phyloP scores from a whole-genome alignment of 2,329 filamentous ascomycete genomes.

The Alternaria conjuncta region DNA sequence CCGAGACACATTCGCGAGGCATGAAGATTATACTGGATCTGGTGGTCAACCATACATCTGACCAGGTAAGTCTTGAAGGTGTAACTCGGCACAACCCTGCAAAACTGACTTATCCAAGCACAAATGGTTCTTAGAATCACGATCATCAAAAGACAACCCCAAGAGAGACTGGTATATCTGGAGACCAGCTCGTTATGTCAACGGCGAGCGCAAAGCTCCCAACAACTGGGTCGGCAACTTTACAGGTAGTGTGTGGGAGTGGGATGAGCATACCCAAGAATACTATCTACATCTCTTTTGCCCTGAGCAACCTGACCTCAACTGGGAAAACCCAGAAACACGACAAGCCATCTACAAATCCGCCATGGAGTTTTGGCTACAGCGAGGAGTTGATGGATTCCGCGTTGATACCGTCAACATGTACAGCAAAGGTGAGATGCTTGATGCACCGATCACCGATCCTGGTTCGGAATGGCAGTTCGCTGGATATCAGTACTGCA shows the following conservation, averaged over 20 bases:
- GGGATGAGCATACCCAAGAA: conserved; percentile 71
- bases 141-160: conserved; percentile 55
- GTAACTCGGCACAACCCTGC: background rate
- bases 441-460: conserved; percentile 43
- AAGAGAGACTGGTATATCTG: conserved; percentile 66
- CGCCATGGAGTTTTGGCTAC: conserved; percentile 80
- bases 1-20: conserved; percentile 43
- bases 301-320: conserved; percentile 80
- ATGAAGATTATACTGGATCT: conserved; percentile 51
- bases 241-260: conserved; percentile 70
- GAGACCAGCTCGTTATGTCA: conserved; percentile 53
- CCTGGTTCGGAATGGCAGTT: conserved; percentile 41
- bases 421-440: conserved; percentile 46
- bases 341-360: conserved; percentile 71
- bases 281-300: conserved; percentile 82
- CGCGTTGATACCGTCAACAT: conserved; percentile 50
- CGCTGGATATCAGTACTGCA: conserved; percentile 63
- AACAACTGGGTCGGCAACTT: conserved; percentile 76
- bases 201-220: conserved; percentile 70
- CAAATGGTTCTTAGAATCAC: conserved; percentile 64
- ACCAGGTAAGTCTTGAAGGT: conserved; percentile 29
- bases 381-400: conserved; percentile 66
- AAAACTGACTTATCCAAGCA: conserved; percentile 45
- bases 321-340: conserved; percentile 76
- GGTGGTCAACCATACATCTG: conserved; percentile 51